These are phyloP conservation scores for Sisymbrium altissimum DNA, from an alignment of 345 rosid genomes.

Conservation along the genomic window DNA sequence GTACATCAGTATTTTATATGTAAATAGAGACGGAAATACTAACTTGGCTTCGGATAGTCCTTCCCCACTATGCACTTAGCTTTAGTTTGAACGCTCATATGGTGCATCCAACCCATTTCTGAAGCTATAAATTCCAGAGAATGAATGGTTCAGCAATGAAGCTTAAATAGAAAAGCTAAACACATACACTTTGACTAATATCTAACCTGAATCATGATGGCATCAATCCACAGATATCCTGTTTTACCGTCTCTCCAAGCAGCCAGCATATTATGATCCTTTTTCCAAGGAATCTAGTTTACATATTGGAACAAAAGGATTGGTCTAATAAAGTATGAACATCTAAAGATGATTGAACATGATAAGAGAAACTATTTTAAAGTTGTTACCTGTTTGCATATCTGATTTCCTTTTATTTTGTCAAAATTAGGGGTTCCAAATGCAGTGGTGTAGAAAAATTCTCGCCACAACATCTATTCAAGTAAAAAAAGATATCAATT, in stretches of 20 bases:
- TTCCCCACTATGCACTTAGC: conserved; percentile 82
- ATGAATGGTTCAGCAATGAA: not conserved
- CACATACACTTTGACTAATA: not conserved
- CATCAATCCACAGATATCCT: conserved; percentile 98
- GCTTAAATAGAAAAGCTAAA: not conserved
- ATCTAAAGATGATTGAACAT: not conserved
- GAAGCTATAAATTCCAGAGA: conserved; percentile 51
- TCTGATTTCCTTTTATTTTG: conserved; percentile 68
- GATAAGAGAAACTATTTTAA: not conserved
- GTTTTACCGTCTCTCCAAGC: conserved; percentile 96
- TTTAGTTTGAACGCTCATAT: conserved; percentile 74
- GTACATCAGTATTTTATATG: not conserved
- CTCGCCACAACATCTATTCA: conserved; percentile 81
- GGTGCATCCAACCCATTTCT: conserved; percentile 98
- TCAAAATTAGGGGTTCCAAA: conserved; percentile 87
- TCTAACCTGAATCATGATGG: conserved; percentile 92
- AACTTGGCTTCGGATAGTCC: conserved; percentile 90
- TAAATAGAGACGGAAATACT: conserved; percentile 15
- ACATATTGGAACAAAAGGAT: not conserved
- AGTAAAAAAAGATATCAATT: conserved; percentile 16
- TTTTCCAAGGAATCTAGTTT: conserved; percentile 83
- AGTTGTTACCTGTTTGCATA: conserved; percentile 80
- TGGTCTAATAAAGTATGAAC: not conserved
- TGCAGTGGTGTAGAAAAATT: conserved; percentile 86
- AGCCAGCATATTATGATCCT: conserved; percentile 57